Conservation (phyloP, 768 basidiomycete genomes). For the Lentinula sp. region DNA sequence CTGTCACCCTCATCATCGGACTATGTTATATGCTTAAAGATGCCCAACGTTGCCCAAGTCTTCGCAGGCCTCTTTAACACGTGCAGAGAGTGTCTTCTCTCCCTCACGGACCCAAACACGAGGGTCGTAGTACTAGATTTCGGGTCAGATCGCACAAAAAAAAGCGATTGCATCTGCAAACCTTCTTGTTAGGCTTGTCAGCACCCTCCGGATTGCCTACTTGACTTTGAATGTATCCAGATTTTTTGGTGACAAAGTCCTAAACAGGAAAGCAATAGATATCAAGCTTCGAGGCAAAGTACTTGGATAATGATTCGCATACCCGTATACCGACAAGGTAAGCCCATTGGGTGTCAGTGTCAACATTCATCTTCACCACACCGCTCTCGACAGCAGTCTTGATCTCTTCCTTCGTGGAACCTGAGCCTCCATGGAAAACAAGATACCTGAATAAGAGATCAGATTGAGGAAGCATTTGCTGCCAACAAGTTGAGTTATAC, state of each 20-base stretch:
- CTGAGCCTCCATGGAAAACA: constrained; percentile 99
- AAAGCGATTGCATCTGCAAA: constrained; percentile 15
- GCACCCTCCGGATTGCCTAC: constrained; percentile 96
- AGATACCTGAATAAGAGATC: constrained; percentile 58
- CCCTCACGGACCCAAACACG: constrained; percentile 99
- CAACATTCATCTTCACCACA: constrained; percentile 99
- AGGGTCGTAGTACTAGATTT: constrained; percentile 77
- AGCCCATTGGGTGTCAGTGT: constrained; percentile 92
- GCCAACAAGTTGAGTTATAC: constrained; percentile 19
- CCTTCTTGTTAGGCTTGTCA: constrained; percentile 99
- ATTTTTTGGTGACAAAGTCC: constrained; percentile 84
- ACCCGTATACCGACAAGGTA: constrained; percentile 84
- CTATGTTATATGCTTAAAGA: neutral
- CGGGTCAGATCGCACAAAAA: neutral
- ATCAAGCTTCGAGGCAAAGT: neutral
- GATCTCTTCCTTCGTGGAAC: constrained; percentile 95
- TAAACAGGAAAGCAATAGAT: constrained; percentile 19
- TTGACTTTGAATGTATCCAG: constrained; percentile 83
- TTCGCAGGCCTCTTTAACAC: constrained; percentile 89
- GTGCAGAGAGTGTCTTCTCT: constrained; percentile 83
- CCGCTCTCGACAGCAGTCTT: constrained; percentile 84
- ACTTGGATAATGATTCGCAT: constrained; percentile 14
- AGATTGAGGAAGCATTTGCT: neutral
- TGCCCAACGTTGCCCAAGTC: constrained; percentile 71
- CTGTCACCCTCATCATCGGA: no score